These are phyloP conservation scores for Colletotrichum tanaceti DNA, from an alignment of 2,329 filamentous ascomycete genomes.

Conservation along the genomic window DNA sequence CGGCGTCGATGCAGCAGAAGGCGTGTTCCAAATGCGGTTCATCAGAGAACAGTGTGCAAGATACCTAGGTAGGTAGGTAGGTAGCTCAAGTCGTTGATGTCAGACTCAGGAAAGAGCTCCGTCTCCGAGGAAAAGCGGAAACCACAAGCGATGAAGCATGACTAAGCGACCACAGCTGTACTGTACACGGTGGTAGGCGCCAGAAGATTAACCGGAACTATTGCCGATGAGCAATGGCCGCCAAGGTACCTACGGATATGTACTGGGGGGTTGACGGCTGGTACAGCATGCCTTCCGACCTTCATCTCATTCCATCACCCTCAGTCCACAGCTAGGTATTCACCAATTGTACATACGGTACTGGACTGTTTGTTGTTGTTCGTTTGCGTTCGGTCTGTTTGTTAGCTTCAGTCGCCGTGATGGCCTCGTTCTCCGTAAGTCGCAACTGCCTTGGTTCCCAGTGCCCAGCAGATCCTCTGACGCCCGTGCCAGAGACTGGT, in stretches of 20 bases:
- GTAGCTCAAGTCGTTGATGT: conserved; percentile 34
- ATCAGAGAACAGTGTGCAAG: conserved; percentile 1
- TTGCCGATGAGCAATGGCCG: conserved; percentile 3
- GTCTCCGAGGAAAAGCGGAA: conserved; percentile 1
- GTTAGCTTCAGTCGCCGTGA: not conserved
- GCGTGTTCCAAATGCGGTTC: conserved; percentile 1
- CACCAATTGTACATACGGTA: conserved; percentile 1
- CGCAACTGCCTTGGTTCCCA: not conserved
- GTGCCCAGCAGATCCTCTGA: conserved; percentile 17
- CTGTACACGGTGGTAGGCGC: not conserved
- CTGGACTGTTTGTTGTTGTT: not conserved
- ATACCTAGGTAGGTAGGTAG: conserved; percentile 19
- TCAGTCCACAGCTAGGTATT: not conserved
- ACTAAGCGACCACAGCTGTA: conserved; percentile 25
- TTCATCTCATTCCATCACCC: conserved; percentile 20
- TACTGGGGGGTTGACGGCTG: conserved; percentile 18
- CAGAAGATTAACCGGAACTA: conserved; percentile 23
- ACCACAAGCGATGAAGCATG: not conserved
- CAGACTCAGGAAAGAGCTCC: conserved; percentile 23
- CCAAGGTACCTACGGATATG: too few species aligned
- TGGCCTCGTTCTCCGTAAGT: conserved; percentile 57
- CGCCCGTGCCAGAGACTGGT: conserved; percentile 69
- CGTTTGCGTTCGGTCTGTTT: not conserved
- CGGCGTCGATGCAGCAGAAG: conserved; percentile 5
- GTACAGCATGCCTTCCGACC: conserved; percentile 1